Conservation (phyloP, 768 basidiomycete genomes). For the Candolleomyces eurysporus region DNA sequence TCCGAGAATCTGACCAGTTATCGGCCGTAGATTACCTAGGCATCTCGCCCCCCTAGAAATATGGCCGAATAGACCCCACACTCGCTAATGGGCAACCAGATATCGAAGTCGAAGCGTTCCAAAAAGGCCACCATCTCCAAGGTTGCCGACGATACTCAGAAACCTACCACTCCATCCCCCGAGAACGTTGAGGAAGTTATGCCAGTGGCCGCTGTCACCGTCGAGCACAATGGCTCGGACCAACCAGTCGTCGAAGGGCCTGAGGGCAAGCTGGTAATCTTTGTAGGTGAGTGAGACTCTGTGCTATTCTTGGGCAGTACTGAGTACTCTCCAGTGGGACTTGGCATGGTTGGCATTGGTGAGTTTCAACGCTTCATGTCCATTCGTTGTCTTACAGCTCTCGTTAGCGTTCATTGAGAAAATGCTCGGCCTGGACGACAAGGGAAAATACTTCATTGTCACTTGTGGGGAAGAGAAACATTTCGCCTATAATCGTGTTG, state of each 20-base stretch:
- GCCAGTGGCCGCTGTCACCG: too few species aligned
- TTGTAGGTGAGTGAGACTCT: constrained; percentile 21
- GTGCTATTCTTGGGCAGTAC: neutral
- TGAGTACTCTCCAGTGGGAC: constrained; percentile 39
- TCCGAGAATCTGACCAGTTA: neutral
- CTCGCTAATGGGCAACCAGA: neutral
- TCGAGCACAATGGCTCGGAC: neutral
- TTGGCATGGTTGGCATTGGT: constrained; percentile 66
- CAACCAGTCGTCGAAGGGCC: neutral
- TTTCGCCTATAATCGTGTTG: constrained; percentile 58
- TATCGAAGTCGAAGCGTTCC: neutral
- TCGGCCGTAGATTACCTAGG: neutral
- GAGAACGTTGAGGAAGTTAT: neutral
- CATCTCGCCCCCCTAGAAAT: neutral
- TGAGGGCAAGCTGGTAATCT: constrained; percentile 20
- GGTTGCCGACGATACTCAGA: too few species aligned
- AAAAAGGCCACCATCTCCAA: neutral
- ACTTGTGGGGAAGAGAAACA: constrained; percentile 59
- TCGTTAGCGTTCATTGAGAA: constrained; percentile 65
- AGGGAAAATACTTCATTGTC: constrained; percentile 47
- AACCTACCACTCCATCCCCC: neutral
- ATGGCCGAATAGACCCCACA: neutral
- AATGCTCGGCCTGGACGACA: constrained; percentile 53
- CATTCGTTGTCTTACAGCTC: neutral
- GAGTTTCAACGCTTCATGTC: constrained; percentile 4